Conservation (phyloP, 768 basidiomycete genomes). For the Boletellus ananiceps region DNA sequence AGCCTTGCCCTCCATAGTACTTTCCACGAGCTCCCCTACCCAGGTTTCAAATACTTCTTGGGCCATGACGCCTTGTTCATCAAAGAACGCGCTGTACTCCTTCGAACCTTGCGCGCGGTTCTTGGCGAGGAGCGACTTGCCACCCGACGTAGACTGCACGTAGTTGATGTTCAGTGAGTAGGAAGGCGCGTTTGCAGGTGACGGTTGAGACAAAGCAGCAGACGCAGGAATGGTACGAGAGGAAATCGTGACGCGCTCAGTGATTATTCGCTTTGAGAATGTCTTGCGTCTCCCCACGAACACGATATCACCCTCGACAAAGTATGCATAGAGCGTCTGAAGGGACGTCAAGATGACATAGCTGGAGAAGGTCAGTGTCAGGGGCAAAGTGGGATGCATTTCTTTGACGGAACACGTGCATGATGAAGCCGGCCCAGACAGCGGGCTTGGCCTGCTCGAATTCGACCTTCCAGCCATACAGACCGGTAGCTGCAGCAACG, state of each 20-base stretch:
- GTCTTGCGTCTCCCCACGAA: conserved; percentile 90
- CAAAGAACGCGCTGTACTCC: conserved; percentile 73
- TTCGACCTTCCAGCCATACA: conserved; percentile 84
- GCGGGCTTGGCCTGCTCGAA: conserved; percentile 85
- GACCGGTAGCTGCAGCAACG: conserved; percentile 72
- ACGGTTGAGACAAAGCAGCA: conserved; percentile 8
- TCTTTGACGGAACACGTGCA: conserved; percentile 46
- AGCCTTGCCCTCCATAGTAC: conserved; percentile 65
- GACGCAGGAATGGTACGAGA: conserved; percentile 57
- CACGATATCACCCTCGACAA: conserved; percentile 77
- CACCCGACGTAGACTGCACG: conserved; percentile 75
- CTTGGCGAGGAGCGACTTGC: conserved; percentile 78
- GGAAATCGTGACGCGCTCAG: conserved; percentile 79
- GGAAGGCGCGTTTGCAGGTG: conserved; percentile 49
- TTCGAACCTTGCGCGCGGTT: conserved; percentile 54
- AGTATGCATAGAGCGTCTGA: conserved; percentile 81
- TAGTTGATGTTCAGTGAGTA: conserved; percentile 68
- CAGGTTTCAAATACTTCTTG: conserved; percentile 72
- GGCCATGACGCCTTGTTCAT: conserved; percentile 74
- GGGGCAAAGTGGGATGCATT: conserved; percentile 1
- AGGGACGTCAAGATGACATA: conserved; percentile 69
- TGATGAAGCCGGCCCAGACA: conserved; percentile 71
- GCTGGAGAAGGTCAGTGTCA: conserved; percentile 35
- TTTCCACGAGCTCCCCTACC: conserved; percentile 70
- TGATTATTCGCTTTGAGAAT: conserved; percentile 88